Base-by-base conservation (phyloP, 176 grass and related monocot species). In the Oryza australiensis region DNA sequence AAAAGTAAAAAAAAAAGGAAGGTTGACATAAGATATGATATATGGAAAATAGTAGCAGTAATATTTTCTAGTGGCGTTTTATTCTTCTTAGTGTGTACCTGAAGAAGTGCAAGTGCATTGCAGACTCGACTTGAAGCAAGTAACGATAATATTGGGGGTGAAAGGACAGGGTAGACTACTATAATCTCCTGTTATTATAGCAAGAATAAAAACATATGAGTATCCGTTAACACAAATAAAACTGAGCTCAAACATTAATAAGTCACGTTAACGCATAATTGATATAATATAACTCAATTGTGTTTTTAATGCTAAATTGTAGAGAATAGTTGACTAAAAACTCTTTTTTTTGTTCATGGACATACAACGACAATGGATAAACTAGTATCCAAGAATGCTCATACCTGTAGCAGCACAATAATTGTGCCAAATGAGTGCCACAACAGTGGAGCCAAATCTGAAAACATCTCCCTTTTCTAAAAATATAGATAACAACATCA, bases 371-470 rank as follows among this genome's bases (percentile, higher is more conserved):
- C 3, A 43, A 42, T 10, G 35, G 41, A 65, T 51, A 76, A 24
- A 5, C 29, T 74, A 42, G 22, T 33, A 72, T 27, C 79, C 22
- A 62, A 55, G 22, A 57, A 79, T 34, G 35, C 22, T 9, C 33
- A 66, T 69, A 94, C 95, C 84, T 89, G 90, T 26, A 94, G 32
- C 46, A 98, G 79, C 40, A 66, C 68, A 42, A 34, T 20, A 37
- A 94, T 81, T 83, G 92, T 91, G 63, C 92, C 95, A 89, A 87
- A 93, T 66, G 95, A 91, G 72, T 84, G 14, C 95, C 95, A 98
- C 43, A 94, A 72, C 20, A 93, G 28, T 5, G 79, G 90, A 73
- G 90, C 92, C 49, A 98, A 85, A 87, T 93, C 88, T 22, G 81
- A 82, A 84, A 93, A 89, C 68, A 74, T 91, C 32, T 90, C 90